phyloP scores from a whole-genome alignment of 1,139 yeast genomes.

The Debaryomycetaceae sp. region DNA sequence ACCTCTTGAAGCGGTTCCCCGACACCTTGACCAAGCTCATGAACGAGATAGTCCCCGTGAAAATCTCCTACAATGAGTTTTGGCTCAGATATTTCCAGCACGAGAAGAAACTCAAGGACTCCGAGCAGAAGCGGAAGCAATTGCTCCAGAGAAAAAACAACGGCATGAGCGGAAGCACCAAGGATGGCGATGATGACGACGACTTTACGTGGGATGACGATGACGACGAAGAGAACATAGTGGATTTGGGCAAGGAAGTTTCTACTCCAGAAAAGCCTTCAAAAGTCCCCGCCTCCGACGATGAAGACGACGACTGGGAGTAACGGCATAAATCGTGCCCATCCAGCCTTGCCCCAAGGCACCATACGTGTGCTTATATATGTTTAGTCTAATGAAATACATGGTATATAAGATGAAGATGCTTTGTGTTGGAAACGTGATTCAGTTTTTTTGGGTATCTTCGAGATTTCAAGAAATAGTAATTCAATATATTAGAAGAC shows the following conservation, averaged over 20 bases:
- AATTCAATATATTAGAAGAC: too few relatives aligned
- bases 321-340: constrained; percentile 12
- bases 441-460: not conserved
- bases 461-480: not conserved
- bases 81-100: constrained; percentile 73
- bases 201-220: constrained; percentile 58
- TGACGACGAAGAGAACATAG: constrained; percentile 46
- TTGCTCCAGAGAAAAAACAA: constrained; percentile 43
- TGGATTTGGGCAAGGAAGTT: constrained; percentile 14
- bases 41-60: constrained; percentile 65
- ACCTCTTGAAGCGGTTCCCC: constrained; percentile 46
- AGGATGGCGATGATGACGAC: constrained; percentile 44
- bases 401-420: not conserved
- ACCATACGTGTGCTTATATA: not conserved
- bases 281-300: constrained; percentile 9
- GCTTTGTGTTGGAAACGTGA: not conserved
- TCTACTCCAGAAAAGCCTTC: not conserved
- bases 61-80: constrained; percentile 57
- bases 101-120: constrained; percentile 52
- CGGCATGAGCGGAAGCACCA: constrained; percentile 23
- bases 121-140: constrained; percentile 65
- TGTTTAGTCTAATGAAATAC: not conserved
- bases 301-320: constrained; percentile 62
- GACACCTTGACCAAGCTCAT: constrained; percentile 52
- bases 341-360: not conserved